Evolutionary conservation across 2,329 filamentous ascomycete species (phyloP).

Genomic region (Aspergillus costaricaensis): DNA sequence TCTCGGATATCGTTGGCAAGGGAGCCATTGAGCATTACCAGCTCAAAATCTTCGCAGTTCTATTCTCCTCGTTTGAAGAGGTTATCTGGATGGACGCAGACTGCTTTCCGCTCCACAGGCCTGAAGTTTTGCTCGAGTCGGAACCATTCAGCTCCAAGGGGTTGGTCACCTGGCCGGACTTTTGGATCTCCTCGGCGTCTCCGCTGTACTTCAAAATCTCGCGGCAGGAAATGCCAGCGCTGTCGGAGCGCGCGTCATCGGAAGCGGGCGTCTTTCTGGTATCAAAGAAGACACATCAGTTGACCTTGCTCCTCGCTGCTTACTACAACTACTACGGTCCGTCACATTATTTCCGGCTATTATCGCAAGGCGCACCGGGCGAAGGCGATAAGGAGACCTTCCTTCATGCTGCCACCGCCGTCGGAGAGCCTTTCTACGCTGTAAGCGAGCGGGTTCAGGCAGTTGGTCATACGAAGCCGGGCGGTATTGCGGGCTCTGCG

Average conservation of each 20-base stretch:
- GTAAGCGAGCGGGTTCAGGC: constrained; percentile 40
- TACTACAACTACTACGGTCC: constrained; percentile 43
- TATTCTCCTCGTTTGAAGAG: constrained; percentile 62
- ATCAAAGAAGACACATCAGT: constrained; percentile 38
- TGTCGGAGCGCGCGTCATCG: constrained; percentile 39
- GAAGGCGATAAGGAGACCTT: constrained; percentile 46
- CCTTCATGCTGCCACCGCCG: constrained; percentile 36
- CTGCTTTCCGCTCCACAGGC: constrained; percentile 53
- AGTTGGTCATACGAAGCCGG: constrained; percentile 33
- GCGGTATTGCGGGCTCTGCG: constrained; percentile 36
- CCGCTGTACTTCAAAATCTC: constrained; percentile 47
- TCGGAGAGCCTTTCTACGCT: constrained; percentile 38
- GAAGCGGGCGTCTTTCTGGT: constrained; percentile 41
- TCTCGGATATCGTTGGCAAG: constrained; percentile 46
- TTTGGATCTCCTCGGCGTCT: constrained; percentile 48
- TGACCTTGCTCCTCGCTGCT: constrained; percentile 38
- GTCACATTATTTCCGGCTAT: constrained; percentile 41
- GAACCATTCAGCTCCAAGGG: constrained; percentile 56
- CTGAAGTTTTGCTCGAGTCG: constrained; percentile 50
- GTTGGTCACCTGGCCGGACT: constrained; percentile 60
- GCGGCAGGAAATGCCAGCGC: constrained; percentile 34
- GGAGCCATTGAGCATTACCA: constrained; percentile 51
- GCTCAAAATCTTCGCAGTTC: constrained; percentile 58
- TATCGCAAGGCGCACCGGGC: constrained; percentile 42
- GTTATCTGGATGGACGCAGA: constrained; percentile 62